Percentiles rank a stretch among this genome's conserved stretches.
Conservation (phyloP, 257 asterid genomes). For the Prunella vulgaris region DNA sequence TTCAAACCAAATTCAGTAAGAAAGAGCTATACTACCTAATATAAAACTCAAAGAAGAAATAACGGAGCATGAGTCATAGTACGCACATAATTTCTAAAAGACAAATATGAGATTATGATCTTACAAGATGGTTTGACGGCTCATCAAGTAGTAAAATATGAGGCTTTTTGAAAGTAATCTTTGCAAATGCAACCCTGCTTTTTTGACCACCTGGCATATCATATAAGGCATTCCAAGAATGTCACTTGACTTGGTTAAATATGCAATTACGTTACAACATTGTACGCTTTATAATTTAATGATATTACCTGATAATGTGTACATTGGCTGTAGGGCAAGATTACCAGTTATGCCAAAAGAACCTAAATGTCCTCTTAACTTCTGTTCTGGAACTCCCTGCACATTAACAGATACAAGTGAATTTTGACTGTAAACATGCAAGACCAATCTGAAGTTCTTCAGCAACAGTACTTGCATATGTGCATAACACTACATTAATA, state of each 20-base stretch:
- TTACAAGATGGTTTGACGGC: constrained; percentile 98
- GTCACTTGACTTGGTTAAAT: constrained; percentile 12
- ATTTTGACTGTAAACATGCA: not conserved
- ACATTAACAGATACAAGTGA: constrained; percentile 8
- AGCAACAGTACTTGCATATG: not conserved
- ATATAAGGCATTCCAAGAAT: constrained; percentile 22
- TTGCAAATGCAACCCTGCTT: constrained; percentile 96
- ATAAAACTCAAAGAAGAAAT: not conserved
- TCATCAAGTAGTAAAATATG: constrained; percentile 94
- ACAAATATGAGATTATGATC: constrained; percentile 24
- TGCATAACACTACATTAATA: not conserved
- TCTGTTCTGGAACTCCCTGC: constrained; percentile 98
- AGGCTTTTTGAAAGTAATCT: constrained; percentile 97
- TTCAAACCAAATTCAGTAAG: not conserved
- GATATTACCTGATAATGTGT: constrained; percentile 79
- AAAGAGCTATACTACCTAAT: not conserved
- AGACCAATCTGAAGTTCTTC: constrained; percentile 1
- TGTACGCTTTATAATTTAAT: constrained; percentile 8
- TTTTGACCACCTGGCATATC: constrained; percentile 88
- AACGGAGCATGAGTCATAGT: not conserved
- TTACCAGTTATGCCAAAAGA: constrained; percentile 96
- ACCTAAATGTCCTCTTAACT: constrained; percentile 89
- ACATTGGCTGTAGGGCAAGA: constrained; percentile 99
- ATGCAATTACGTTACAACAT: not conserved
- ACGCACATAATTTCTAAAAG: not conserved